phyloP scores from a whole-genome alignment of 2,329 filamentous ascomycete species.

The Byssothecium circinans region DNA sequence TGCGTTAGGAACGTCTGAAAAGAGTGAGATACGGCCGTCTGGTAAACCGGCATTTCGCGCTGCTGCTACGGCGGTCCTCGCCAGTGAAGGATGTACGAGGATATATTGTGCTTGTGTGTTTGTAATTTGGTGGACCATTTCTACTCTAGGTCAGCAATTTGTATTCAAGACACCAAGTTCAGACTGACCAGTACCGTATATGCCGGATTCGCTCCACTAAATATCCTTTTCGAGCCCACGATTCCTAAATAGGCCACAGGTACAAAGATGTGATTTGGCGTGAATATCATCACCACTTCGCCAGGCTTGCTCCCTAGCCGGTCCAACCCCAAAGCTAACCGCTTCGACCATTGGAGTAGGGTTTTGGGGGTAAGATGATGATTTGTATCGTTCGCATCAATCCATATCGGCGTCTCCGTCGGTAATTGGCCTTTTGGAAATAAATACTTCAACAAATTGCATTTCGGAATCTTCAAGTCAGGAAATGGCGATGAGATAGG shows the following conservation, averaged over 20 bases:
- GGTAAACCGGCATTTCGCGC: conserved; percentile 33
- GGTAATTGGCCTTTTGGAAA: conserved; percentile 31
- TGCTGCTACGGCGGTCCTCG: conserved; percentile 30
- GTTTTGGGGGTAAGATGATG: conserved; percentile 50
- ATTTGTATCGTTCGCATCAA: conserved; percentile 50
- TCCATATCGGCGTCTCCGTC: conserved; percentile 53
- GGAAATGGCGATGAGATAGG: conserved; percentile 49
- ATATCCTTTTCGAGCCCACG: conserved; percentile 54
- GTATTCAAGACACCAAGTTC: conserved; percentile 41
- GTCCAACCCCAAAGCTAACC: conserved; percentile 52
- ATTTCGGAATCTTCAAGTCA: conserved; percentile 49
- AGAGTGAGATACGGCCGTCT: conserved; percentile 34
- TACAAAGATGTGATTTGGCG: conserved; percentile 58
- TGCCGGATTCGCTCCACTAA: conserved; percentile 57
- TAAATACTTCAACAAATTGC: conserved; percentile 44
- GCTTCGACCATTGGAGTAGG: conserved; percentile 53
- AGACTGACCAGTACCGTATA: conserved; percentile 54
- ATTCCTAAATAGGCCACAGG: conserved; percentile 56
- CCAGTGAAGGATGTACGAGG: conserved; percentile 35
- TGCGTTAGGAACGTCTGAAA: conserved; percentile 33
- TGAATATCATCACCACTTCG: conserved; percentile 56
- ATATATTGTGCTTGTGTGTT: conserved; percentile 39
- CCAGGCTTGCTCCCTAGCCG: conserved; percentile 49
- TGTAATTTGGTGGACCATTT: conserved; percentile 39
- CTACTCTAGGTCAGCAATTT: conserved; percentile 19